Evolutionary conservation across 1,139 yeast genomes (phyloP).

Genomic region (Spathaspora sp.): DNA sequence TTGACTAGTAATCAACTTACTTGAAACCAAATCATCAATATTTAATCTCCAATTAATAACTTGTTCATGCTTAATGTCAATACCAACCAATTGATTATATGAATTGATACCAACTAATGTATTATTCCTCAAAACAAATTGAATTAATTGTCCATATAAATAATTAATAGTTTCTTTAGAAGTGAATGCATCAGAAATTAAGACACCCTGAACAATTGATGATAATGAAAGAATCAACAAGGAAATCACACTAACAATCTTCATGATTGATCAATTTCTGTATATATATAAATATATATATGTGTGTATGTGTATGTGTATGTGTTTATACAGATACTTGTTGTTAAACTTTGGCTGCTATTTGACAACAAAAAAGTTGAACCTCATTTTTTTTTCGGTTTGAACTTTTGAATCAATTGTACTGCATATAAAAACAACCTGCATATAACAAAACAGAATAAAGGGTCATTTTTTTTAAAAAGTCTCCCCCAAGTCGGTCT

Average conservation of each 20-base stretch:
- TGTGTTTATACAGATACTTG: not conserved
- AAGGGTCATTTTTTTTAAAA: too few relatives aligned
- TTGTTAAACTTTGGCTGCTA: not conserved
- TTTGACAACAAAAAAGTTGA: too few relatives aligned
- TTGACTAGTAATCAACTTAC: constrained; percentile 4
- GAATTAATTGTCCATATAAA: constrained; percentile 17
- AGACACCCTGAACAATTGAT: constrained; percentile 16
- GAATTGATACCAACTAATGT: constrained; percentile 26
- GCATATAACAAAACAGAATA: too few relatives aligned
- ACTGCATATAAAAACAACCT: too few relatives aligned
- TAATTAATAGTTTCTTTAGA: constrained; percentile 31
- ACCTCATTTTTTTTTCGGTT: too few relatives aligned
- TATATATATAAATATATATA: too few relatives aligned
- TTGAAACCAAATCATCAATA: constrained; percentile 4
- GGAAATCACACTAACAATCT: not conserved
- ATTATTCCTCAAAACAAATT: constrained; percentile 9
- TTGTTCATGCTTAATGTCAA: constrained; percentile 14
- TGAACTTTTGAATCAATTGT: too few relatives aligned
- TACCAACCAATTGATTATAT: constrained; percentile 23
- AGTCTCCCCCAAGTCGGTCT: too few relatives aligned
- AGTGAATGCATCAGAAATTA: constrained; percentile 38
- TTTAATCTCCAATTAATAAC: constrained; percentile 18
- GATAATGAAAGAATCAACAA: not conserved
- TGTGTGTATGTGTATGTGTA: not conserved
- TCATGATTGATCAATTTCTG: not conserved